A percentile compares a stretch with the other conserved stretches of the same genome.
Conservation (phyloP, 2,329 filamentous ascomycete genomes). For the Microdochium nivale region DNA sequence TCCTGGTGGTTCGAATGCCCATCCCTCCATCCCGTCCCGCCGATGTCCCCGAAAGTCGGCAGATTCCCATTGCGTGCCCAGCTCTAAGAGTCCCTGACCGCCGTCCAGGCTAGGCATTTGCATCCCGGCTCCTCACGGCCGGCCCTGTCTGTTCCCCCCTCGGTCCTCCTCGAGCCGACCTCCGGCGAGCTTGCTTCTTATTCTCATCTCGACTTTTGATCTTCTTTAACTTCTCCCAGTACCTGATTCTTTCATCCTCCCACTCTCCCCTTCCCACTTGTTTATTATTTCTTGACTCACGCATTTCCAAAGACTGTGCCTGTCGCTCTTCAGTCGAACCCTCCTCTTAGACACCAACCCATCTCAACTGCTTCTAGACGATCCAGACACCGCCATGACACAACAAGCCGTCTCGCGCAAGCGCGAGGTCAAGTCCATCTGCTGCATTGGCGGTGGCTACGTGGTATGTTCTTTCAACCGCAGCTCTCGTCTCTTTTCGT, state of each 20-base stretch:
- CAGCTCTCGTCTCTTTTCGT: background rate
- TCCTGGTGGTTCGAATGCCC: too few species aligned
- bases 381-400: background rate
- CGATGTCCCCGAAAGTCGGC: too few species aligned
- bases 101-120: too few species aligned
- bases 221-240: background rate
- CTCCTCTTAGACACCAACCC: background rate
- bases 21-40: too few species aligned
- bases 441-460: constrained; percentile 2
- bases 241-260: background rate
- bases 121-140: too few species aligned
- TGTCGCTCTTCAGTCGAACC: background rate
- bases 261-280: background rate
- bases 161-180: background rate
- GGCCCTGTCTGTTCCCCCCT: background rate
- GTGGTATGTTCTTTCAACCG: background rate
- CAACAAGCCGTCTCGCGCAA: background rate
- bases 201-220: background rate
- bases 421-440: constrained; percentile 2
- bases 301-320: background rate
- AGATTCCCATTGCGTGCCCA: too few species aligned
- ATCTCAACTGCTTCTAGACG: background rate
- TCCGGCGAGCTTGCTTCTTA: background rate
- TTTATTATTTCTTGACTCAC: background rate
- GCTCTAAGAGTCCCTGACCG: too few species aligned